Conservation (phyloP, 108 stramenopile species). For the Pseudonitzschia multistriata region DNA sequence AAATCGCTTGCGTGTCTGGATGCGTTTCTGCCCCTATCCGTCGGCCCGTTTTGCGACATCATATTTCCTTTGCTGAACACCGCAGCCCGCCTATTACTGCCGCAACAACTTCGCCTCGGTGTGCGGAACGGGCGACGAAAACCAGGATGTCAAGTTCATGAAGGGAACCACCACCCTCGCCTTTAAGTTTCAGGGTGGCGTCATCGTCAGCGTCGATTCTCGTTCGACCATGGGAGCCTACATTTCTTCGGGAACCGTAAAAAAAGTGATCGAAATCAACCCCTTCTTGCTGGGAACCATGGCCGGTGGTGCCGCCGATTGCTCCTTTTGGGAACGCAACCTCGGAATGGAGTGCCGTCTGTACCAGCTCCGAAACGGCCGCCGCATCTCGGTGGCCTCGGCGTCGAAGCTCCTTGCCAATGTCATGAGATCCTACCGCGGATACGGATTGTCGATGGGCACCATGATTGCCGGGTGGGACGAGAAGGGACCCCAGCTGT, state of each 20-base stretch:
- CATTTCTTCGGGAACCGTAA: constrained; percentile 95
- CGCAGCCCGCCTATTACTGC: constrained; percentile 81
- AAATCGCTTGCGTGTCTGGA: too few species aligned
- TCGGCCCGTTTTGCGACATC: too few species aligned
- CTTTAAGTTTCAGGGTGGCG: constrained; percentile 96
- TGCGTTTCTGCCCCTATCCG: too few species aligned
- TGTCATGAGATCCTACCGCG: constrained; percentile 95
- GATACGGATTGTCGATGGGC: constrained; percentile 98
- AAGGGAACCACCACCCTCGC: constrained; percentile 99
- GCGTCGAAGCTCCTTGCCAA: constrained; percentile 97
- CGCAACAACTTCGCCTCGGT: constrained; percentile 87
- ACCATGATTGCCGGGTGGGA: constrained; percentile 99
- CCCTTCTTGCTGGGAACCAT: constrained; percentile 99
- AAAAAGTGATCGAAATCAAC: constrained; percentile 99
- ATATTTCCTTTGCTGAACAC: too few species aligned
- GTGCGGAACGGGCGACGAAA: constrained; percentile 72
- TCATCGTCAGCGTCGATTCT: constrained; percentile 96
- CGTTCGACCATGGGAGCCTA: constrained; percentile 98
- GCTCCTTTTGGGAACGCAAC: constrained; percentile 99
- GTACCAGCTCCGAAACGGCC: constrained; percentile 96
- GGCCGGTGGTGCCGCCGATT: constrained; percentile 99
- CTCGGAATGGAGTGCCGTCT: constrained; percentile 96
- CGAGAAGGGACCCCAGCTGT: constrained; percentile 98
- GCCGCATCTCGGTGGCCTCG: constrained; percentile 96
- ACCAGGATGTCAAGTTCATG: constrained; percentile 87